A percentile compares a stretch with the other conserved stretches of the same genome.
phyloP scores from a whole-genome alignment of 441 rosid species.

The Erysimum cheiri region DNA sequence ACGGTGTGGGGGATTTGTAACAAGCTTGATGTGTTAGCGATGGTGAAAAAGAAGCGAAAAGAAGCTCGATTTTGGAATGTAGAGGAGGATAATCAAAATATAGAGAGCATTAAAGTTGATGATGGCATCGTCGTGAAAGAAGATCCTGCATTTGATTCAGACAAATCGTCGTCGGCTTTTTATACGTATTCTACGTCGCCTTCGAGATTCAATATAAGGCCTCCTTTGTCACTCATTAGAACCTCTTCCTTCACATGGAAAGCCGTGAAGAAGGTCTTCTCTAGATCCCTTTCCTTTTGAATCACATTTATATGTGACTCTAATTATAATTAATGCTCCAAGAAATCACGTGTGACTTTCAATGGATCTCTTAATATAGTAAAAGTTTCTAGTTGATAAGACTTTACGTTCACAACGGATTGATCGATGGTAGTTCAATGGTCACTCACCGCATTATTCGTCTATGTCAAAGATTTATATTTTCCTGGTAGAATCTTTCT shows the following conservation, averaged over 20 bases:
- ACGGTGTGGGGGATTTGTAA: slow-evolving; percentile 93
- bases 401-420: not conserved
- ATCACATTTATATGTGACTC: not conserved
- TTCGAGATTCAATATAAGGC: slow-evolving; percentile 33
- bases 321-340: not conserved
- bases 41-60: slow-evolving; percentile 71
- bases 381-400: slow-evolving; percentile 20
- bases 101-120: slow-evolving; percentile 25
- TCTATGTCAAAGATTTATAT: not conserved
- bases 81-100: slow-evolving; percentile 45
- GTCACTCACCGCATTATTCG: too few species aligned
- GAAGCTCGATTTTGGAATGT: slow-evolving; percentile 76
- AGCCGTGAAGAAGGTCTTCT: slow-evolving; percentile 65
- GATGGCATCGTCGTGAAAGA: slow-evolving; percentile 32
- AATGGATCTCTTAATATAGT: slow-evolving; percentile 11
- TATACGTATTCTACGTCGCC: slow-evolving; percentile 32
- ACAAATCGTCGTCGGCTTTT: slow-evolving; percentile 23
- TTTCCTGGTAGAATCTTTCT: not conserved
- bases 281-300: slow-evolving; percentile 66
- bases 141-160: slow-evolving; percentile 23
- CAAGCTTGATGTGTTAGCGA: slow-evolving; percentile 64
- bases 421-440: slow-evolving; percentile 7
- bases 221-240: slow-evolving; percentile 49
- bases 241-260: slow-evolving; percentile 67
- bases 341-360: slow-evolving; percentile 9